A percentile compares a stretch with the other conserved stretches of the same genome.
These are phyloP conservation scores for Leishmania turanica DNA, from an alignment of 208 protist species.

Conservation along the genomic window DNA sequence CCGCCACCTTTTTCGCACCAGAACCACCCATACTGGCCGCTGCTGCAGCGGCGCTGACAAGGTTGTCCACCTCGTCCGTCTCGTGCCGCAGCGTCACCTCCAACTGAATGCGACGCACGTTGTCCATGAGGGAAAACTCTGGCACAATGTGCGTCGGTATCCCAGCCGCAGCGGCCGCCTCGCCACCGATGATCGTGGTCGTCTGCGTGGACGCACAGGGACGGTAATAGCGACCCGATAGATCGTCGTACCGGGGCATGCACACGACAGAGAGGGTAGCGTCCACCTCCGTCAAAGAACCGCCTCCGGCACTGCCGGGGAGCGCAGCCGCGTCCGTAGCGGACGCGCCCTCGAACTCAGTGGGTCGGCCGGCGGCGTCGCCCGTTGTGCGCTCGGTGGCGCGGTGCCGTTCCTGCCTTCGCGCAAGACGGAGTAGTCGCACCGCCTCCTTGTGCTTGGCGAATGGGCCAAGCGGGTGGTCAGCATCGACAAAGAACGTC, in stretches of 20 bases:
- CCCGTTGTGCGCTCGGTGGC: background rate
- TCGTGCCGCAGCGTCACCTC: slow-evolving; percentile 43
- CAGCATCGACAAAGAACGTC: slow-evolving; percentile 26
- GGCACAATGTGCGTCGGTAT: slow-evolving; percentile 13
- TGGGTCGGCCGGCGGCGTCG: background rate
- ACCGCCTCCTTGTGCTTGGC: slow-evolving; percentile 21
- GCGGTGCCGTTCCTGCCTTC: slow-evolving; percentile 3
- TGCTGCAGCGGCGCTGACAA: background rate
- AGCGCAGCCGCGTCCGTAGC: background rate
- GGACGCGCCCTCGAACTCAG: background rate
- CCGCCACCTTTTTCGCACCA: background rate
- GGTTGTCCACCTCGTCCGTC: background rate
- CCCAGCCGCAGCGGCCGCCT: background rate
- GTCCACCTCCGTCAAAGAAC: slow-evolving; percentile 7
- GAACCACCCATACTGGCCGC: background rate
- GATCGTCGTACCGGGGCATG: slow-evolving; percentile 37
- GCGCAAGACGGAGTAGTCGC: slow-evolving; percentile 4
- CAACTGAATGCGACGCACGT: slow-evolving; percentile 41
- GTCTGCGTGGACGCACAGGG: slow-evolving; percentile 29
- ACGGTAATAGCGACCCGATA: slow-evolving; percentile 44
- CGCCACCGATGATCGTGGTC: background rate
- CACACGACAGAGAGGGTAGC: slow-evolving; percentile 33
- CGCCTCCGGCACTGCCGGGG: background rate
- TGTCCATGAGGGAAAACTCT: slow-evolving; percentile 55
- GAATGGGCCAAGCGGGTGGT: slow-evolving; percentile 22